Evolutionary conservation across 164 flowering plant species (phyloP), one percentile per base, ranked within the genome.

Genomic region (Cinnamomum chago): DNA sequence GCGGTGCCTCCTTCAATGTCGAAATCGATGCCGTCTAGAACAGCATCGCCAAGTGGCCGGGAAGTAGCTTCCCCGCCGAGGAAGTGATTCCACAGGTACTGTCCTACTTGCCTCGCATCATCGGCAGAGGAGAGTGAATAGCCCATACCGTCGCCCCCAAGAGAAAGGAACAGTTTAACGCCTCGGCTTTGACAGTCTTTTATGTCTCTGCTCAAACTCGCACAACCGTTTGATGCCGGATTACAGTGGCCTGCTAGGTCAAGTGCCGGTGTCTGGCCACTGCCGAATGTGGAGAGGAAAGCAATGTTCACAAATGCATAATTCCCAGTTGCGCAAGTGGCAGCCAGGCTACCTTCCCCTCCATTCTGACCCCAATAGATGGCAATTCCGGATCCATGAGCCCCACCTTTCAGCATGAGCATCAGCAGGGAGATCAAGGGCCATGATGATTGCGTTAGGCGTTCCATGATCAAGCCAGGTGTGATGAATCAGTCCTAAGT

Each of bases 51-150:
- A 3, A 58, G 73, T 0, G 73, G 65, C 1, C 66, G 73, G 24
- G 65, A 23, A 58, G 22, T 7, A 14, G 73, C 58, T 2, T 30
- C 27, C 40, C 73, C 73, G 1, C 73, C 73, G 40, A 71, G 73
- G 28, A 25, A 64, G 67, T 77, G 77, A 72, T 81, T 76, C 86
- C 85, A 83, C 0, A 78, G 60, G 35, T 81, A 81, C 2, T 66
- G 13, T 2, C 79, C 79, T 2, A 76, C 75, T 20, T 70, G 18
- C 25, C 10, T 47, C 0, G 81, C 83, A 22, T 82, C 84, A 1
- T 62, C 76, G 1, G 78, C 15, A 20, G 84, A 82, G 1, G 72
- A 17, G 6, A 79, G 75, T 3, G 66, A 24, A 33, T 82, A 79
- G 78, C 58, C 72, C 0, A 75, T 78, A 6, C 47, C 9, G 2